A percentile compares a stretch with the other conserved stretches of the same genome.
phyloP scores from a whole-genome alignment of 2,329 filamentous ascomycete genomes.

The Fusarium verrucosum region DNA sequence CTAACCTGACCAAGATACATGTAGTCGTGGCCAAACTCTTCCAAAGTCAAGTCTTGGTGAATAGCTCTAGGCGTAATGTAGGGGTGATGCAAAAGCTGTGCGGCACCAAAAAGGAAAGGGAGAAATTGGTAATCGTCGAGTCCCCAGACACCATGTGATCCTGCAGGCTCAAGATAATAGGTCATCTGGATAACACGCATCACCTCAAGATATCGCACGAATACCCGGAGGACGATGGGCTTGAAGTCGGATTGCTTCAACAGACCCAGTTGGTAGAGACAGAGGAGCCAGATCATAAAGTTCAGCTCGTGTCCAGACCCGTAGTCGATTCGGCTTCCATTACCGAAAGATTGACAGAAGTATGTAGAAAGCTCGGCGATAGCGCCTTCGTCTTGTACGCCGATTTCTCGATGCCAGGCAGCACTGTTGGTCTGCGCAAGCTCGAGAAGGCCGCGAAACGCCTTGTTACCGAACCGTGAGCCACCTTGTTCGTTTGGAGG shows the following conservation, averaged over 20 bases:
- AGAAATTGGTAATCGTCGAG: slow-evolving; percentile 97
- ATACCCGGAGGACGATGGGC: slow-evolving; percentile 78
- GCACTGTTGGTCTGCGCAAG: slow-evolving; percentile 65
- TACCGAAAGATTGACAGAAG: slow-evolving; percentile 84
- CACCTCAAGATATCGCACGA: slow-evolving; percentile 81
- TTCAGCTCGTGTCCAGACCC: slow-evolving; percentile 97
- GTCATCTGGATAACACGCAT: slow-evolving; percentile 90
- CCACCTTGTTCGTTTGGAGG: slow-evolving; percentile 88
- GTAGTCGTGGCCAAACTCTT: slow-evolving; percentile 85
- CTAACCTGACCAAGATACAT: slow-evolving; percentile 91
- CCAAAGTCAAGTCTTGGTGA: slow-evolving; percentile 86
- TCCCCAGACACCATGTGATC: slow-evolving; percentile 97
- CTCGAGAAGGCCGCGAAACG: slow-evolving; percentile 85
- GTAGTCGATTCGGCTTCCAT: slow-evolving; percentile 89
- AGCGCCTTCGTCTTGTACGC: slow-evolving; percentile 61
- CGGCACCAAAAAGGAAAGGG: slow-evolving; percentile 93
- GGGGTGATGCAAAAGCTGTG: slow-evolving; percentile 85
- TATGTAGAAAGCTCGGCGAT: slow-evolving; percentile 81
- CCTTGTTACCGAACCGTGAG: slow-evolving; percentile 93
- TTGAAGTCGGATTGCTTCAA: slow-evolving; percentile 74
- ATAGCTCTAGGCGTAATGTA: slow-evolving; percentile 83
- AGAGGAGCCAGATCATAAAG: slow-evolving; percentile 96
- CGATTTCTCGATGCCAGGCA: slow-evolving; percentile 72
- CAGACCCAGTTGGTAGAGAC: slow-evolving; percentile 80
- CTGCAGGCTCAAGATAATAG: slow-evolving; percentile 96